Conservation (phyloP, 169 alveolate genomes). For the Cryptosporidium parvum region DNA sequence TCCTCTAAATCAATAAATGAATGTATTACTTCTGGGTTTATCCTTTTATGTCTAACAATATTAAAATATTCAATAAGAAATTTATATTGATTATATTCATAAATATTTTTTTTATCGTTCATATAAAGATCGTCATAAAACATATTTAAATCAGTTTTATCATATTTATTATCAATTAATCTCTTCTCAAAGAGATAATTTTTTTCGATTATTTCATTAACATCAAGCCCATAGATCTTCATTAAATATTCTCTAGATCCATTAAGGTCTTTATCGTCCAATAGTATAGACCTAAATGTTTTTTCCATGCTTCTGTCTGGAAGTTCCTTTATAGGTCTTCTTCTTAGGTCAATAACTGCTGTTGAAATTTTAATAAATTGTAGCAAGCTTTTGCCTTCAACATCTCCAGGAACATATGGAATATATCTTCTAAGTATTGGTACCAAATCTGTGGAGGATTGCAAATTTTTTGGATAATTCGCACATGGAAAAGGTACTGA, state of each 20-base stretch:
- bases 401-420: conserved; percentile 67
- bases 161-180: background rate
- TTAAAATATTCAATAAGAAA: conserved; percentile 30
- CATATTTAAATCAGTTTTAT: background rate
- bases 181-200: background rate
- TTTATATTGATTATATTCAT: conserved; percentile 12
- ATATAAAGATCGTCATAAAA: background rate
- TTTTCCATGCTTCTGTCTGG: conserved; percentile 58
- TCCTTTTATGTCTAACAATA: conserved; percentile 11
- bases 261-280: background rate
- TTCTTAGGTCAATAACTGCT: conserved; percentile 51
- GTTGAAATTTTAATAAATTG: conserved; percentile 55
- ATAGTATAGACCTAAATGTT: conserved; percentile 6
- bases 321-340: conserved; percentile 60
- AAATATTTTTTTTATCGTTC: background rate
- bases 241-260: conserved; percentile 40
- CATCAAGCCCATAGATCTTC: conserved; percentile 31
- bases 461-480: background rate
- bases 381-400: conserved; percentile 46
- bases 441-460: background rate
- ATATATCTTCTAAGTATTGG: conserved; percentile 44
- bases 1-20: conserved; percentile 26
- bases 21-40: conserved; percentile 1
- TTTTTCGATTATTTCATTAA: conserved; percentile 26
- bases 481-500: background rate